A percentile compares a stretch with the other conserved stretches of the same genome.
phyloP scores from a whole-genome alignment of 345 rosid genomes.

The Rhizophora mangle region DNA sequence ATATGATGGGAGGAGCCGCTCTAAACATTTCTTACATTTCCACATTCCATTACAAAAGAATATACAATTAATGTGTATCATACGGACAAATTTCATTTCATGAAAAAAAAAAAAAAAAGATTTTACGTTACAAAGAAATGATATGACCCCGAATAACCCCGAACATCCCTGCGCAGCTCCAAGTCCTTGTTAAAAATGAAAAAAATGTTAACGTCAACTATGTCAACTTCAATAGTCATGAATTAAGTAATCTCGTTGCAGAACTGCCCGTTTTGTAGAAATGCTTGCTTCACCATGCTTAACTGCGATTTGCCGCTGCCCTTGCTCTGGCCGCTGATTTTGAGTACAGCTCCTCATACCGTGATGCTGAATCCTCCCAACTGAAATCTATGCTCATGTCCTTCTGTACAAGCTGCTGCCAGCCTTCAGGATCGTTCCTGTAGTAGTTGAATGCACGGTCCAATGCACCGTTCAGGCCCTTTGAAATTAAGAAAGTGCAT shows the following conservation, averaged over 20 bases:
- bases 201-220: background rate
- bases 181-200: background rate
- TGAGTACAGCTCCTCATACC: slow-evolving; percentile 78
- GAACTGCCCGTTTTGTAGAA: background rate
- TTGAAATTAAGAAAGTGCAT: slow-evolving; percentile 4
- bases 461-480: slow-evolving; percentile 66
- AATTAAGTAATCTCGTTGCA: background rate
- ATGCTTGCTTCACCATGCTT: slow-evolving; percentile 1
- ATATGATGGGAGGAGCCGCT: too few relatives aligned
- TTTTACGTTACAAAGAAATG: too few relatives aligned
- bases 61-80: too few relatives aligned
- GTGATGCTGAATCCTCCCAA: slow-evolving; percentile 78
- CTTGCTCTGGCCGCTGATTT: slow-evolving; percentile 68
- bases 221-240: too few relatives aligned
- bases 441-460: slow-evolving; percentile 68
- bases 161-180: background rate
- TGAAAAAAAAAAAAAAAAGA: too few relatives aligned
- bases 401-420: slow-evolving; percentile 67
- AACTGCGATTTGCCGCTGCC: slow-evolving; percentile 39
- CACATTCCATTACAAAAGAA: too few relatives aligned
- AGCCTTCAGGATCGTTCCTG: slow-evolving; percentile 43
- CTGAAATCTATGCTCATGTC: slow-evolving; percentile 83
- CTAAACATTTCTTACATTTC: too few relatives aligned
- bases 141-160: too few relatives aligned
- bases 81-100: too few relatives aligned